Base-by-base conservation (phyloP, 108 stramenopile genomes). In the Skeletonema marinoi region DNA sequence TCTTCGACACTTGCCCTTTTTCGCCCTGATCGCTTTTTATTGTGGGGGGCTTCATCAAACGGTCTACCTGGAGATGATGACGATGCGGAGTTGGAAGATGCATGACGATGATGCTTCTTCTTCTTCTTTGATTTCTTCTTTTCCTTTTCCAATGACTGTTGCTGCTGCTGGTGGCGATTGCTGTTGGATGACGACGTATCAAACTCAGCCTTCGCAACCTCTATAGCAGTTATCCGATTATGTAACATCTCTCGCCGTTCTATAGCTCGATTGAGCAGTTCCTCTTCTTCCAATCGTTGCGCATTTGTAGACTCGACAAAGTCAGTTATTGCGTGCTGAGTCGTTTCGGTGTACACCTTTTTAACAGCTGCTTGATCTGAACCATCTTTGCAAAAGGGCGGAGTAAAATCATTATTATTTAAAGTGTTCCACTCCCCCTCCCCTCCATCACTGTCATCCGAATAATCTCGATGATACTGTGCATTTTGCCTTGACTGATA, bases 181-280 rank as follows among this genome's bases (percentile, higher is more conserved):
- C 11, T 11, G 54, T 25, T 25, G 25, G 54, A 56, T 56, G 54
- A 21, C 1, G 54, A 56, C 6, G 54, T n/a, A 4, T 21, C 66
- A 12, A 64, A 64, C 60, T 73, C 65, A 6, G 65, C 71, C 29
- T 46, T 65, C 0, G 67, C 78, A 9, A 67, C 68, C 68, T 80
- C 78, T 68, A 73, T 80, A 5, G 71, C 71, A 13, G 13, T 11
- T 9, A 80, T 73, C 6, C 78, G 71, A 73, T 80, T 60, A 39
- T 68, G 78, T 19, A 80, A 62, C 32, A 73, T 17, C 25, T 56
- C 59, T 32, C 78, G 59, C 58, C 78, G 72, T 17, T 80, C 67
- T 21, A 80, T 80, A 16, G 73, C 78, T 35, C 71, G 59, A 50
- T 73, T 66, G 48, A 80, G 72, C 1, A 80, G 60, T 48, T 73